Base-by-base conservation (phyloP, 108 stramenopile genomes). In the Cyclotella kingstonii region DNA sequence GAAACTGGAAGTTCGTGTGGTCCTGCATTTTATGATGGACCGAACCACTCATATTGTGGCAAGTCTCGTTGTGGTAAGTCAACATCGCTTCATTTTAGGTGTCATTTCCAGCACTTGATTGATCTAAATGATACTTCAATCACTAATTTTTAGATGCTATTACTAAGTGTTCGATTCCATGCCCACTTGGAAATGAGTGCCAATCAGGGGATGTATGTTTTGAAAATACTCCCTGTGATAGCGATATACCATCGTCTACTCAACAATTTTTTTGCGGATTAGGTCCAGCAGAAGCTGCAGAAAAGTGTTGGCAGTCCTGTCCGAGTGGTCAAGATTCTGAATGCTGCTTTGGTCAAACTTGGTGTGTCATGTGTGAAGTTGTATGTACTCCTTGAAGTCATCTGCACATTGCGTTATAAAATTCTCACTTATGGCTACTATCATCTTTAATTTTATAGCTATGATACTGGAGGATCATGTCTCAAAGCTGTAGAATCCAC, bases 301-400 rank as follows among this genome's bases (percentile, higher is more conserved):
- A 40, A 18, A 56, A 56, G 36, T 56, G 54, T 19, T 56, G 54
- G 54, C 54, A 56, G 22, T 39, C 54, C 11, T 56, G 54, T 56
- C 54, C 54, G 19, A 12, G 34, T 25, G 54, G 54, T 5, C 54
- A 56, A 36, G 54, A 56, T 39, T 39, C 36, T 4, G 54, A 56
- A 40, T 56, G 54, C 21, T 56, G 54, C 15, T 56, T 56, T 56
- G 54, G 54, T 17, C 54, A 56, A 25, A 56, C 38, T 40, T 56
- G 54, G 54, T 56, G 29, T 8, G 54, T 31, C n/a, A n/a, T n/a
- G n/a, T n/a, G n/a, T n/a, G n/a, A n/a, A n/a, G n/a, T n/a, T n/a
- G n/a, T n/a, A n/a, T n/a, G n/a, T n/a, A n/a, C n/a, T n/a, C n/a
- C n/a, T 40, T 56, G 2, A 7, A 22, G 39, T 40, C 4, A 22